These are phyloP conservation scores for Teratosphaeria nubilosa DNA, from an alignment of 2,329 filamentous ascomycete species.

Conservation along the genomic window DNA sequence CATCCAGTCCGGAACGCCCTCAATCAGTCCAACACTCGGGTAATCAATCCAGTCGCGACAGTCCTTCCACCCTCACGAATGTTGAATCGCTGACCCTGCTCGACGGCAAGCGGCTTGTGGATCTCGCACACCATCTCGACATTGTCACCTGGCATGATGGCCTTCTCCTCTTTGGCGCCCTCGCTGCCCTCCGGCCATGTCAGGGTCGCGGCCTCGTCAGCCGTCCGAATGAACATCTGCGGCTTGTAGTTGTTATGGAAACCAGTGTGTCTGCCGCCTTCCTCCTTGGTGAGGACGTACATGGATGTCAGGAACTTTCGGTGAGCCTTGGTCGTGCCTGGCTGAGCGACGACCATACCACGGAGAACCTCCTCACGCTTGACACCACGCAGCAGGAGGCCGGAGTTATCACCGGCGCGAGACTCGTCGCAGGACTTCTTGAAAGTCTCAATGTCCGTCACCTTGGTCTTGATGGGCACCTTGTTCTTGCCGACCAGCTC, in stretches of 20 bases:
- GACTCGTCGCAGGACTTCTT: slow-evolving; percentile 99
- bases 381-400: slow-evolving; percentile 88
- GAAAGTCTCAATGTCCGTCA: slow-evolving; percentile 99
- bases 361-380: slow-evolving; percentile 89
- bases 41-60: slow-evolving; percentile 32
- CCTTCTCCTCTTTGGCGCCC: slow-evolving; percentile 56
- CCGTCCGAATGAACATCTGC: slow-evolving; percentile 90
- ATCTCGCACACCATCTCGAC: slow-evolving; percentile 91
- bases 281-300: slow-evolving; percentile 95
- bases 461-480: slow-evolving; percentile 89
- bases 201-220: slow-evolving; percentile 64
- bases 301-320: slow-evolving; percentile 89
- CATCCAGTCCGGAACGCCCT: background rate
- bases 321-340: slow-evolving; percentile 76
- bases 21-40: slow-evolving; percentile 30
- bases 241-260: slow-evolving; percentile 96
- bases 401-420: slow-evolving; percentile 94
- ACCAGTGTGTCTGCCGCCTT: slow-evolving; percentile 92
- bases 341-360: slow-evolving; percentile 86
- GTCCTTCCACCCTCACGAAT: slow-evolving; percentile 84
- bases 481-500: slow-evolving; percentile 84
- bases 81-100: slow-evolving; percentile 93
- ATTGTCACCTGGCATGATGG: slow-evolving; percentile 98
- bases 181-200: slow-evolving; percentile 77
- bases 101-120: slow-evolving; percentile 75